Evolutionary conservation across 192 early-diverging fungal genomes (phyloP), one percentile per base, ranked within the genome.

Genomic region (Coemansia interrupta): DNA sequence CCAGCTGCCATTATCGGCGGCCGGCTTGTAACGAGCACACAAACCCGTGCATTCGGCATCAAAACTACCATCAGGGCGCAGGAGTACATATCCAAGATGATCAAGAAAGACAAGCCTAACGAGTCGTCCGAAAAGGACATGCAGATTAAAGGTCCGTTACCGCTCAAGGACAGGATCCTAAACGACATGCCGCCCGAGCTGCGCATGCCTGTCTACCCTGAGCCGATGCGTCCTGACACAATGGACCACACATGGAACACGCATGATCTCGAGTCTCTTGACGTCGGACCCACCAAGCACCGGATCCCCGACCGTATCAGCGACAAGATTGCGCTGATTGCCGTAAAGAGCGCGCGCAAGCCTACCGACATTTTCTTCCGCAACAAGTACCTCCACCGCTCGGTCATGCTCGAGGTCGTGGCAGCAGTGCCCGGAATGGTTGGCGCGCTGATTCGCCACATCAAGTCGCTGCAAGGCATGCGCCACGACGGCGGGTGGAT

Each of bases 401-500:
- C 85, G 4, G 90, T 93, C 15, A 86, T 89, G 78, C 80, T 91
- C 5, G 89, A 89, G 51, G 88, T 86, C 0, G 81, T 91, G 15
- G 85, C 88, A 10, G 87, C 85, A 14, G 87, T 90, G 28, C 92
- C 92, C 13, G 95, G 95, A 38, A 91, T 95, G 89, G 93, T 95
- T 0, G 93, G 86, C 15, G 93, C 85, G 6, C 79, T 89, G 66
- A 72, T 91, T 14, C 80, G 89, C 9, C 93, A 95, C 56, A 80
- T 93, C 14, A 81, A 83, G 18, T 90, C 89, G 28, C 76, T 95
- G 22, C 85, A 92, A 15, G 66, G 83, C 1, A 82, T 92, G 71
- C 74, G 79, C 5, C 87, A 91, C 59, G 95, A 97, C 71, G 83
- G 91, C 44, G 93, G 95, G 17, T 95, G 92, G 90, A 92, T 97